phyloP scores from a whole-genome alignment of 2,329 filamentous ascomycete genomes.

The Pseudocercospora eumusae region DNA sequence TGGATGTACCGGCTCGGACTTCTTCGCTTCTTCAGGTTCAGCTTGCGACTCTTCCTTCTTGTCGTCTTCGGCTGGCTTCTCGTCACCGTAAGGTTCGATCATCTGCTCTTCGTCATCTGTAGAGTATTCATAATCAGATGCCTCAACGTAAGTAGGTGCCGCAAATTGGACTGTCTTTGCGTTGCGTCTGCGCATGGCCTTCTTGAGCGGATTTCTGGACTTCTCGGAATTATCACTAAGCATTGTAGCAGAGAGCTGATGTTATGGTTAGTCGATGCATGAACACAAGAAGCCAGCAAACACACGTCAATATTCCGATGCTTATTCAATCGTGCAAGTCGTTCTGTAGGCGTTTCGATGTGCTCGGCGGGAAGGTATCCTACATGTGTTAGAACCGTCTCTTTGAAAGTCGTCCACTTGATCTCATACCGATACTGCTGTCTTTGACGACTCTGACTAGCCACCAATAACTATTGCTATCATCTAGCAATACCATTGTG shows the following conservation, averaged over 20 bases:
- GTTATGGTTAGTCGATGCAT: slow-evolving; percentile 33
- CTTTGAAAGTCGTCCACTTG: neutral
- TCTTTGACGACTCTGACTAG: slow-evolving; percentile 95
- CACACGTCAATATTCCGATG: slow-evolving; percentile 96
- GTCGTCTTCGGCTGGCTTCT: slow-evolving; percentile 26
- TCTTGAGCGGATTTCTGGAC: slow-evolving; percentile 77
- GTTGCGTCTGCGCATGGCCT: slow-evolving; percentile 77
- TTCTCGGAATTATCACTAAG: slow-evolving; percentile 74
- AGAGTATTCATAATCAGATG: slow-evolving; percentile 83
- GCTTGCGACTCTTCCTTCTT: slow-evolving; percentile 25
- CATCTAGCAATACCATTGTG: slow-evolving; percentile 96
- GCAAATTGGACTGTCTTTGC: slow-evolving; percentile 85
- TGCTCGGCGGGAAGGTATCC: slow-evolving; percentile 96
- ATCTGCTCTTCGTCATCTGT: slow-evolving; percentile 62
- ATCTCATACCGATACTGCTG: slow-evolving; percentile 77
- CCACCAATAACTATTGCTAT: slow-evolving; percentile 99
- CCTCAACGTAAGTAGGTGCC: slow-evolving; percentile 82
- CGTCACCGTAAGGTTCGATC: slow-evolving; percentile 32
- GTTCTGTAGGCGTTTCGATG: slow-evolving; percentile 95
- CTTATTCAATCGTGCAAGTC: slow-evolving; percentile 91
- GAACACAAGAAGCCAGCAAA: slow-evolving; percentile 14
- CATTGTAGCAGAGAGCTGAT: slow-evolving; percentile 68
- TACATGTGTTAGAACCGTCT: slow-evolving; percentile 42
- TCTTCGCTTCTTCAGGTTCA: slow-evolving; percentile 30
- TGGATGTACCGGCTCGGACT: slow-evolving; percentile 27